Base-by-base conservation (phyloP, 192 early-diverging fungal genomes). In the Mortierella hygrophila region DNA sequence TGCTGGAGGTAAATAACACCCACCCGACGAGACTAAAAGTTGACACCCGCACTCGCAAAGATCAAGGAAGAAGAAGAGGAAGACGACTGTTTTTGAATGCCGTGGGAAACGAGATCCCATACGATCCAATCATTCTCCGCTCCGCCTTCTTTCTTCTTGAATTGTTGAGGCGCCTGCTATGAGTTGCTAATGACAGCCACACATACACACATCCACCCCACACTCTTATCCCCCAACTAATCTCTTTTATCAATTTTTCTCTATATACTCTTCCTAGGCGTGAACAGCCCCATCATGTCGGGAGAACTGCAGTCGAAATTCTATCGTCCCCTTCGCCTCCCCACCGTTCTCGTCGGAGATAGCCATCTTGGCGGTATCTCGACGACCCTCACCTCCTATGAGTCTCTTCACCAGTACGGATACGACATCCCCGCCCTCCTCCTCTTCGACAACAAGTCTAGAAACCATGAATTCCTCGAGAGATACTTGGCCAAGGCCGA, bases 341-440 rank as follows among this genome's bases (percentile, higher is more conserved):
- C 95, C n/a, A 90, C 91, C 26, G 74, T 97, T 40, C 89, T 97
- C 0, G 83, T 97, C 26, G 96, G 96, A 18, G 96, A 97, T 79
- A 83, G 92, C 29, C 89, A 91, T n/a, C 88, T 97, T 20, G 96
- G 96, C 46, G 96, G 96, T 4, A 96, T 97, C 70, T 95, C 95
- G 1, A 96, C 96, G 1, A 96, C 96, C 20, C 72, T 96, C 37
- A 92, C 93, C 21, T 91, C 96, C 3, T 94, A 92, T 80, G 96
- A 97, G 81, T 89, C 93, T 4, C 88, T 97, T 15, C 81, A 89
- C 23, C 75, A 93, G 32, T 90, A 94, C 44, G 95, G 95, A 3
- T 96, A 94, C 83, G 92, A 95, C 71, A 87, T 96, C 23, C 91
- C 93, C 3, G 79, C 90, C 0, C 76, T 97, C 26, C 77, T 97